These are phyloP conservation scores for Fagopyrum tataricum DNA, from an alignment of 148 eudicot genomes.

Conservation along the genomic window DNA sequence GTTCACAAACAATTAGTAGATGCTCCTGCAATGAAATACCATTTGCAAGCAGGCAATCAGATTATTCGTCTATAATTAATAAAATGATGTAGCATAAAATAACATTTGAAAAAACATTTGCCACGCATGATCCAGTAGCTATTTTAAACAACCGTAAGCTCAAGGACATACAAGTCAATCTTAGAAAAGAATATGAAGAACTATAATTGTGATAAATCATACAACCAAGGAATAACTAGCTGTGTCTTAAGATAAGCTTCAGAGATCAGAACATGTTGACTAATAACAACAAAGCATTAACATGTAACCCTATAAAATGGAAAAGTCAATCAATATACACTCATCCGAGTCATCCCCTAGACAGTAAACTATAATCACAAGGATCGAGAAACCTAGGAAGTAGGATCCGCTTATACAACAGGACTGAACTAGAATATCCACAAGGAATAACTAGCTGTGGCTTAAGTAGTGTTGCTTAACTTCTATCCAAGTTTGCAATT, in stretches of 20 bases:
- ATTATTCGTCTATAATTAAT: background rate
- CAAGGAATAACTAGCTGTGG: background rate
- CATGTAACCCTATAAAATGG: background rate
- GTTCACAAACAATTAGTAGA: constrained; percentile 94
- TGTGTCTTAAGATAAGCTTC: background rate
- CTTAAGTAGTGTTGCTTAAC: background rate
- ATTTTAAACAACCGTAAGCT: background rate
- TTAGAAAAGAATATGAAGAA: background rate
- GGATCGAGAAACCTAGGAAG: background rate
- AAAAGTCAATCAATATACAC: background rate
- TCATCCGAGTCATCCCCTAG: background rate
- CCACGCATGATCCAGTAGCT: background rate
- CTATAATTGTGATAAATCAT: background rate
- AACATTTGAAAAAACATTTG: background rate
- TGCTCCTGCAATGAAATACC: constrained; percentile 64
- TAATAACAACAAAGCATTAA: background rate
- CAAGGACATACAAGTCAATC: background rate
- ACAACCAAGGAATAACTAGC: background rate
- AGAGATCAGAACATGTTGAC: background rate
- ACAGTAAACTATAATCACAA: background rate
- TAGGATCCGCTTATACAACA: background rate
- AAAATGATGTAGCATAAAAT: background rate
- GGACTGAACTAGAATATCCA: background rate
- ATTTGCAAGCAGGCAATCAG: constrained; percentile 9
- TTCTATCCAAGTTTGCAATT: background rate